Conservation (phyloP, 176 grass and related monocot species). For the Pontederia crassipes region DNA sequence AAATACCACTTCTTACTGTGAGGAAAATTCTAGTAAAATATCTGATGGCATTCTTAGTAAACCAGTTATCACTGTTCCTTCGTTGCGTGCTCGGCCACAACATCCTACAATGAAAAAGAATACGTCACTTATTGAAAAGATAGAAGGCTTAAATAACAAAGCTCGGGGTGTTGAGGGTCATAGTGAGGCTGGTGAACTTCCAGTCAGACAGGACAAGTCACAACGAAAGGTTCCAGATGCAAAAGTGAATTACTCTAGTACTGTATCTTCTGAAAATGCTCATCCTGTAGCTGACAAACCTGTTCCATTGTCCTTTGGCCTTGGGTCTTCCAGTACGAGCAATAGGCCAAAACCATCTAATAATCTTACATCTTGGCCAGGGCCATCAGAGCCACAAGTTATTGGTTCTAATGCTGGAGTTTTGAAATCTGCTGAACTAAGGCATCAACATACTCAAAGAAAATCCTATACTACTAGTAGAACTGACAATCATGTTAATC, state of each 20-base stretch:
- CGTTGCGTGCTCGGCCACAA: constrained; percentile 23
- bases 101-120: constrained; percentile 60
- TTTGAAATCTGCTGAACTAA: constrained; percentile 17
- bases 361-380: constrained; percentile 22
- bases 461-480: constrained; percentile 25
- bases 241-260: constrained; percentile 23
- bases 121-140: constrained; percentile 77
- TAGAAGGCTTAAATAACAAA: constrained; percentile 87
- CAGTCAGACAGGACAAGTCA: constrained; percentile 34
- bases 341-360: constrained; percentile 1
- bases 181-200: constrained; percentile 27
- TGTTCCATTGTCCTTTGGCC: constrained; percentile 2
- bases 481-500: constrained; percentile 30
- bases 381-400: constrained; percentile 21
- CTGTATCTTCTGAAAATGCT: constrained; percentile 7
- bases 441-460: constrained; percentile 23
- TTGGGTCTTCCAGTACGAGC: constrained; percentile 17
- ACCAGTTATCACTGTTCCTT: constrained; percentile 25
- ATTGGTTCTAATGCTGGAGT: constrained; percentile 23
- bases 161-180: constrained; percentile 41
- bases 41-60: constrained; percentile 39
- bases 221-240: constrained; percentile 23
- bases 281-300: background rate
- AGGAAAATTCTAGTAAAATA: constrained; percentile 20
- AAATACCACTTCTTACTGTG: constrained; percentile 22